phyloP scores from a whole-genome alignment of 768 basidiomycete species.

The Mycena galericulata region DNA sequence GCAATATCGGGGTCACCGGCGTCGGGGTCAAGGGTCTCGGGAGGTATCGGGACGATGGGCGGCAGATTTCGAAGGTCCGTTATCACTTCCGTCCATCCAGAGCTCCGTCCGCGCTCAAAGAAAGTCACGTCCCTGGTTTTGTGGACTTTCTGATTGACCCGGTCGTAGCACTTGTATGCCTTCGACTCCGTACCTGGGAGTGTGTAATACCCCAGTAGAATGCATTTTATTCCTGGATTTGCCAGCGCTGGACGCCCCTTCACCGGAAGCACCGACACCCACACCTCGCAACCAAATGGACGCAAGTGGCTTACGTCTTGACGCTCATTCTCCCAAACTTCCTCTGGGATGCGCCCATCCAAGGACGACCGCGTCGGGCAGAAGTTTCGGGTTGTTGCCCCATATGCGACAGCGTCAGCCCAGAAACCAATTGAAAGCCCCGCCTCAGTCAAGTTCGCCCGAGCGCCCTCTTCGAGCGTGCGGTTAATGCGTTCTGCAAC shows the following conservation, averaged over 20 bases:
- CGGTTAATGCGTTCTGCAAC: conserved; percentile 1
- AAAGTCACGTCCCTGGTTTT: conserved; percentile 3
- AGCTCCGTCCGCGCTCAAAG: conserved; percentile 1
- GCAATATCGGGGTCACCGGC: background rate
- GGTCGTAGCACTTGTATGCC: conserved; percentile 8
- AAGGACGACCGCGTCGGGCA: conserved; percentile 2
- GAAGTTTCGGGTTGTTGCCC: background rate
- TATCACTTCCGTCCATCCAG: conserved; percentile 3
- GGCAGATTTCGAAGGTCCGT: conserved; percentile 9
- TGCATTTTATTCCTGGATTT: background rate
- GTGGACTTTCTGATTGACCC: background rate
- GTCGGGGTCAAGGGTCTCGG: background rate
- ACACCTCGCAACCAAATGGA: conserved; percentile 2
- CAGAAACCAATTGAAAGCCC: conserved; percentile 2
- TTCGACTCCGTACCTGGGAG: background rate
- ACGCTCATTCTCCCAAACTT: background rate
- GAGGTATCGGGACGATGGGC: background rate
- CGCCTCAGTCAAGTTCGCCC: background rate
- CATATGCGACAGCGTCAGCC: conserved; percentile 2
- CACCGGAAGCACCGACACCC: background rate
- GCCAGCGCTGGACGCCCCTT: background rate
- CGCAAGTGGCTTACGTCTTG: conserved; percentile 5
- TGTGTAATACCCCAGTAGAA: background rate
- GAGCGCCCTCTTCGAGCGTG: background rate
- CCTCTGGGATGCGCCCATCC: conserved; percentile 11